Evolutionary conservation across 495 filamentous ascomycete species (phyloP), one percentile per base, ranked within the genome.

Genomic region (Penicillium chermesinum): DNA sequence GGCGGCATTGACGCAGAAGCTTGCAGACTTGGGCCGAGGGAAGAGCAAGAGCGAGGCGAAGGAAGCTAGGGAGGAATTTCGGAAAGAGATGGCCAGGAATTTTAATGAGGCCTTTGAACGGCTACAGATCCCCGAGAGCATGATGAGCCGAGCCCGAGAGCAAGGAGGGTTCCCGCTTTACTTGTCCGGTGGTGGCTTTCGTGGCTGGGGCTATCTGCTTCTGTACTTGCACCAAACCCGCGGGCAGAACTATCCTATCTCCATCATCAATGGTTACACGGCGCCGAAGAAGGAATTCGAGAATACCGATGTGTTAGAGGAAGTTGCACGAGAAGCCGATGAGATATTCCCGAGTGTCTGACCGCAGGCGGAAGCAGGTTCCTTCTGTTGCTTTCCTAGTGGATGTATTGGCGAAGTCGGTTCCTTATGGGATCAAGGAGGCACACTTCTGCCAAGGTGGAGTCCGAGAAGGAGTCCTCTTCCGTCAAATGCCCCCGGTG

Each of bases 141-240:
- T 87, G 9, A 61, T 67, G 16, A 52, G 73, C 12, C 62, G 69
- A n/a, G 59, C 66, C 2, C 49, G 63, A 6, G 21, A 53, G n/a
- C 39, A 65, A 14, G 73, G 70, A 0, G 86, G 86, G 3, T 78
- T 89, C 46, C 79, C 83, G 9, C 72, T 96, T 1, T 68, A 91
- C 61, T 79, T 96, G 38, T 94, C 87, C 42, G 91, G 91, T 7
- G 91, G 91, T 10, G 91, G 91, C 0, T 95, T 95, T 62, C 76
- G 91, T 13, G 91, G 91, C 20, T 96, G 93, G 70, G 90, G 91
- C 8, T 91, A 87, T 63, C 76, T 95, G 21, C 70, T 95, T 13
- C 37, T 67, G 3, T 67, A 65, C 38, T 85, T 94, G 77, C 70
- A 69, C 36, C 75, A 78, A 40, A 82, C 88, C 40, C 63, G 71